phyloP scores from a whole-genome alignment of 2,329 filamentous ascomycete genomes.

The Graphium sp. region DNA sequence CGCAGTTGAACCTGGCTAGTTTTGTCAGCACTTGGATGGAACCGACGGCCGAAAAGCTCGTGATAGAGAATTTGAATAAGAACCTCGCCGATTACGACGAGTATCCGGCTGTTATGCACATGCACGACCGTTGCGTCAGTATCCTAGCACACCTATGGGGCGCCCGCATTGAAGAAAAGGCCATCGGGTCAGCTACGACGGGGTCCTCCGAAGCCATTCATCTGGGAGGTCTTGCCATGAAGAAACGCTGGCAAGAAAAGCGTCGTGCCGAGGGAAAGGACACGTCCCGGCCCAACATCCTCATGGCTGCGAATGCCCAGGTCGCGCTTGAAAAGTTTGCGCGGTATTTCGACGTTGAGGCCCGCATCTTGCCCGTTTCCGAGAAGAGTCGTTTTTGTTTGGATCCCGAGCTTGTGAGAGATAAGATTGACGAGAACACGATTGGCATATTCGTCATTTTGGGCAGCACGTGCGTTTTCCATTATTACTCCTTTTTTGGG shows the following conservation, averaged over 20 bases:
- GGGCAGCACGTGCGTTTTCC: constrained; percentile 37
- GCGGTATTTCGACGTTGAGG: constrained; percentile 58
- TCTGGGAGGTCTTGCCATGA: constrained; percentile 56
- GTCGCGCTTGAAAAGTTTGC: constrained; percentile 60
- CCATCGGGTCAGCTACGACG: constrained; percentile 53
- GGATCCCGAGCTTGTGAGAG: constrained; percentile 43
- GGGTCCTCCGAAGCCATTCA: constrained; percentile 58
- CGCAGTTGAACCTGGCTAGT: constrained; percentile 51
- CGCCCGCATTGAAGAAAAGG: constrained; percentile 40
- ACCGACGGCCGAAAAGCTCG: constrained; percentile 43
- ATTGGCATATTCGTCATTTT: constrained; percentile 62
- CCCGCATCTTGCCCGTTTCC: constrained; percentile 44
- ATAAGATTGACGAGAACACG: constrained; percentile 60
- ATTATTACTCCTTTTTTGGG: neutral
- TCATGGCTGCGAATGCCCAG: constrained; percentile 61
- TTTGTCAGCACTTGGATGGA: constrained; percentile 64
- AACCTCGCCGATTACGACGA: constrained; percentile 58
- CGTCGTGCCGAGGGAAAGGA: constrained; percentile 43
- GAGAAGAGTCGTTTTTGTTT: constrained; percentile 42
- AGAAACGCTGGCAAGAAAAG: constrained; percentile 55
- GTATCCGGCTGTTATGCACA: constrained; percentile 38
- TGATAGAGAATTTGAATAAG: constrained; percentile 52
- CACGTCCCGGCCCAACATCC: constrained; percentile 48
- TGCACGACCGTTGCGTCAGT: constrained; percentile 50
- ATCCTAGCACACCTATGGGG: constrained; percentile 54